These are phyloP conservation scores for Aureobasidium sp. DNA, from an alignment of 2,329 filamentous ascomycete species.

Conservation along the genomic window DNA sequence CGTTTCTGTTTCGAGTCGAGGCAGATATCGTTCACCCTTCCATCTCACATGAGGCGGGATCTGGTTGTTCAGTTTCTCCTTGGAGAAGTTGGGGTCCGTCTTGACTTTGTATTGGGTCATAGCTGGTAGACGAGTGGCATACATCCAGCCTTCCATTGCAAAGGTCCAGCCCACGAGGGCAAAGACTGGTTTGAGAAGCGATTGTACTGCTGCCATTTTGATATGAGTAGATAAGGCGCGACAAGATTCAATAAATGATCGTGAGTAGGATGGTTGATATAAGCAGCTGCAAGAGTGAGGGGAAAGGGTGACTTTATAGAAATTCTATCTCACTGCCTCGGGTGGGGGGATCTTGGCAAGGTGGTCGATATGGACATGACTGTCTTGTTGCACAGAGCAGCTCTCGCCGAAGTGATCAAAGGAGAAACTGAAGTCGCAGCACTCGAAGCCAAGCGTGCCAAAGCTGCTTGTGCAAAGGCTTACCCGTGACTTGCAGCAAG, in stretches of 20 bases:
- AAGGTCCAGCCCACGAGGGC: conserved; percentile 32
- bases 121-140: conserved; percentile 32
- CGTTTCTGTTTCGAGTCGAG: neutral
- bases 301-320: neutral
- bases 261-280: neutral
- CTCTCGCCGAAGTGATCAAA: conserved; percentile 22
- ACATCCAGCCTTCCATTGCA: conserved; percentile 36
- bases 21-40: neutral
- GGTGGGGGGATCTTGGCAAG: neutral
- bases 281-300: neutral
- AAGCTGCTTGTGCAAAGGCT: conserved; percentile 41
- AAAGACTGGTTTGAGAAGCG: conserved; percentile 23
- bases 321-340: neutral
- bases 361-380: neutral
- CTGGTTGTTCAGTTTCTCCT: conserved; percentile 17
- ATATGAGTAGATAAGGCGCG: neutral
- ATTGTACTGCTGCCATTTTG: conserved; percentile 3
- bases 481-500: no score
- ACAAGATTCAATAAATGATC: neutral
- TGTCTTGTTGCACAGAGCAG: neutral
- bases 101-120: conserved; percentile 25
- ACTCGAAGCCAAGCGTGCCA: conserved; percentile 43
- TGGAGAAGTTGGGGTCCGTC: neutral
- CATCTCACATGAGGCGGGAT: conserved; percentile 20
- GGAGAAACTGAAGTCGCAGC: conserved; percentile 46